Evolutionary conservation across 495 filamentous ascomycete species (phyloP).

Genomic region (Ramalina peruviana): DNA sequence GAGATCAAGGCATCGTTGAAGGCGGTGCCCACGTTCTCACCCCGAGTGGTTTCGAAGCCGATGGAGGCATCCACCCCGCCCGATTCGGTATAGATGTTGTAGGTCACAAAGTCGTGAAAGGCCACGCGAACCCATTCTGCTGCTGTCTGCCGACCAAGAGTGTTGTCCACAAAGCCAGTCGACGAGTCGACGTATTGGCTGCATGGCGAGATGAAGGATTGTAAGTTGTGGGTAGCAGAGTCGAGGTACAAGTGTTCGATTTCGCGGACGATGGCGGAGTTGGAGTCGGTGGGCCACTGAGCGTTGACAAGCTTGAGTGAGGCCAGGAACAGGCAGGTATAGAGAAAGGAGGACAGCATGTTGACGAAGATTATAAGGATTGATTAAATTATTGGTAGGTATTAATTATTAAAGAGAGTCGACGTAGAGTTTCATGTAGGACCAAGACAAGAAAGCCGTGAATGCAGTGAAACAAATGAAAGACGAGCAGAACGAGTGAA

Average conservation of each 20-base stretch:
- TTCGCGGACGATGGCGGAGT: constrained; percentile 6
- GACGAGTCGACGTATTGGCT: constrained; percentile 37
- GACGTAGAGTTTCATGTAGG: not conserved
- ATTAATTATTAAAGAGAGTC: not conserved
- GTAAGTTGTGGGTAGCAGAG: constrained; percentile 18
- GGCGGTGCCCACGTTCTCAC: constrained; percentile 44
- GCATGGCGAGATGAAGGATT: constrained; percentile 43
- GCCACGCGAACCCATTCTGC: constrained; percentile 48
- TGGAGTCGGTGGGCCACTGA: not conserved
- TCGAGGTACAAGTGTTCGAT: constrained; percentile 12
- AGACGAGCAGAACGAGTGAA: not conserved
- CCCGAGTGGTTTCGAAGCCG: constrained; percentile 36
- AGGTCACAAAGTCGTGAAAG: constrained; percentile 51
- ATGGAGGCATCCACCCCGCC: constrained; percentile 48
- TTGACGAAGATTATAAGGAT: not conserved
- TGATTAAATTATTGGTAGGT: not conserved
- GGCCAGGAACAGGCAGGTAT: not conserved
- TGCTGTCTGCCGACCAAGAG: constrained; percentile 16
- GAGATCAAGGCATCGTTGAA: too few relatives aligned
- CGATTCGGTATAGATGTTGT: constrained; percentile 29
- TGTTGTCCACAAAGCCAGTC: constrained; percentile 32
- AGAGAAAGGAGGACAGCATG: constrained; percentile 1
- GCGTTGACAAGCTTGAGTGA: not conserved
- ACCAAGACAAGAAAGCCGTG: not conserved
- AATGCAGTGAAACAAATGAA: not conserved